Evolutionary conservation across 148 eudicot species (phyloP).

Genomic region (Rhododendron williamsianum): DNA sequence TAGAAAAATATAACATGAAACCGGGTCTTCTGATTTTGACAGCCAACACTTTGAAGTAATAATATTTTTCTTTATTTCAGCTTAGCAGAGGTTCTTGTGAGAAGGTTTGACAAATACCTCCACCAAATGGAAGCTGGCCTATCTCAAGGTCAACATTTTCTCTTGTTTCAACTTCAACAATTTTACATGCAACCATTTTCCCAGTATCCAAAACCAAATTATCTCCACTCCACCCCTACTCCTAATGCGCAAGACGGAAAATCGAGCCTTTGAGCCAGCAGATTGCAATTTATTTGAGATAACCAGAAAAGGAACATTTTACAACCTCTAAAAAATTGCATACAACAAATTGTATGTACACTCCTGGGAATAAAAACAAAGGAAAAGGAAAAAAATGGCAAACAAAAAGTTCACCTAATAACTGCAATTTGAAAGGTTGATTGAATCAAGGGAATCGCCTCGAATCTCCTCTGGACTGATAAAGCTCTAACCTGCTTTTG

Average conservation of each 20-base stretch:
- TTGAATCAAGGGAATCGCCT: conserved; percentile 35
- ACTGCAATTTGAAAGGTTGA: conserved; percentile 19
- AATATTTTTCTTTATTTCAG: neutral
- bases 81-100: neutral
- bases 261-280: neutral
- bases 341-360: conserved; percentile 32
- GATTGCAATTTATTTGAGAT: neutral
- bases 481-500: conserved; percentile 68
- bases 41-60: neutral
- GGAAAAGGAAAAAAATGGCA: conserved; percentile 4
- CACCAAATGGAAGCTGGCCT: neutral
- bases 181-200: neutral
- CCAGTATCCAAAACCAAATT: neutral
- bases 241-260: neutral
- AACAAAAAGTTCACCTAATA: conserved; percentile 9
- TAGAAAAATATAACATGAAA: neutral
- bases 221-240: neutral
- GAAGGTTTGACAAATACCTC: neutral
- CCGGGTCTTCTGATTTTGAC: neutral
- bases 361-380: conserved; percentile 18
- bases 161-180: neutral
- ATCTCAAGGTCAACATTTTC: neutral
- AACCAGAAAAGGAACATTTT: neutral
- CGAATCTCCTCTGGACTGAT: conserved; percentile 74
- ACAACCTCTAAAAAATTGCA: conserved; percentile 4